Base-by-base conservation (phyloP, 495 filamentous ascomycete genomes). In the Penicillium verhagenii region DNA sequence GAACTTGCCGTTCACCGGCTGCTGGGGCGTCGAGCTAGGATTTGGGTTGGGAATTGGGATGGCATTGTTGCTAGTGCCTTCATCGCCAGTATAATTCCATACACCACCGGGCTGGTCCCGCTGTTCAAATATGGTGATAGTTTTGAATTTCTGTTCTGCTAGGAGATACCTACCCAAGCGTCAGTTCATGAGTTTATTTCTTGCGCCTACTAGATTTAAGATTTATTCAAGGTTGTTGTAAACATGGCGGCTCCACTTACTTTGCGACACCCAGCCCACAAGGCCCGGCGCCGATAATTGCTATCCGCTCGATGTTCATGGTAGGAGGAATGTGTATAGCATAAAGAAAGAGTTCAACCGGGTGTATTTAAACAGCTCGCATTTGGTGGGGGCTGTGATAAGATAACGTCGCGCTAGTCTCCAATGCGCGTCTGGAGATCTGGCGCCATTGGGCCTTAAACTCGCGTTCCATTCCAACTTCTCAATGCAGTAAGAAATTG, bases 51-150 rank as follows among this genome's bases (percentile, higher is more conserved):
- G 10, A 26, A 35, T 18, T 20, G 20, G 3, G 6, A 31, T 14
- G 16, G 21, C 4, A 21, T 23, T 29, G 14, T 18, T 48, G 13
- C 31, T 11, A 3, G 48, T 44, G 16, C 55, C 54, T 8, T 53
- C 53, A 43, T 67, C 57, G 1, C 74, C 40, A 21, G 63, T 57
- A 21, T 72, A 89, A 57, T 90, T 82, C 90, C 90, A 95, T 4
- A 91, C 79, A 6, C 90, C 90, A 47, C 90, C 90, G 6, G 83
- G 77, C 24, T 79, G 75, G 26, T 66, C 63, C 51, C 86, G 85
- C 66, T 92, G 88, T 62, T 95, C 90, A 62, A 82, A 90, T 31
- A 94, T 69, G 52, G 79, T 80, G 57, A 94, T 85, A 10, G 59
- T 76, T 20, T 76, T 58, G 59, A 91, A 90, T 5, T 71, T 70